Conservation (phyloP, 2,329 filamentous ascomycete species). For the Calonectria naviculata region DNA sequence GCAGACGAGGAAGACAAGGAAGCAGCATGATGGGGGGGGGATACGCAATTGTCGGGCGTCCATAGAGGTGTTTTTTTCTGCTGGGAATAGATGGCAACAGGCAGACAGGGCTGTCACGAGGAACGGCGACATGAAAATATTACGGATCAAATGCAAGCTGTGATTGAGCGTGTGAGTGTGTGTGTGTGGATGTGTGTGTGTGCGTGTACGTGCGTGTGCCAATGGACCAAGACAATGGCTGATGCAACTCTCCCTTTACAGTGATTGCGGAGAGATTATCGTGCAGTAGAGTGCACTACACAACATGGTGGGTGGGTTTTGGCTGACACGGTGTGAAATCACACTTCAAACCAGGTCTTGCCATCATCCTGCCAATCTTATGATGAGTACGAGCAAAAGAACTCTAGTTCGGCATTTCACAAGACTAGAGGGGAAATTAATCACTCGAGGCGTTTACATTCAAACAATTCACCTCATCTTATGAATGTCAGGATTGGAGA, state of each 20-base stretch:
- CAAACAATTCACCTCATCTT: too few species aligned
- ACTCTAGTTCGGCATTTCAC: too few species aligned
- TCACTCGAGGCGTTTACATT: too few species aligned
- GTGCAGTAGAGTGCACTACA: too few species aligned
- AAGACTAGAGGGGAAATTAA: too few species aligned
- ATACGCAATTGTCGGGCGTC: not conserved
- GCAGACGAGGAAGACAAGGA: constrained; percentile 39
- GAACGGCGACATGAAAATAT: constrained; percentile 3
- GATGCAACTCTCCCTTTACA: constrained; percentile 4
- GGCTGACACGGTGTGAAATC: too few species aligned
- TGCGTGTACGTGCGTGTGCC: not conserved
- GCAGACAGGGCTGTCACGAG: constrained; percentile 9
- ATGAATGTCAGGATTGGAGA: too few species aligned
- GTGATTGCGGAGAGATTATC: not conserved
- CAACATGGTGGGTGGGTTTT: too few species aligned
- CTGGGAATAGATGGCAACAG: constrained; percentile 1
- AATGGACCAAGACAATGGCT: not conserved
- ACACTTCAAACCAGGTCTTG: too few species aligned
- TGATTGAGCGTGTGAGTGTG: not conserved
- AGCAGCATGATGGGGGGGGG: not conserved
- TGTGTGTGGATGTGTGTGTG: not conserved
- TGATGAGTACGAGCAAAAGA: too few species aligned
- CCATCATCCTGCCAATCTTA: too few species aligned
- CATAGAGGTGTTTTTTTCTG: not conserved
- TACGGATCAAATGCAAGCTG: not conserved